phyloP scores from a whole-genome alignment of 2,329 filamentous ascomycete genomes.

The Fusarium burgessii region DNA sequence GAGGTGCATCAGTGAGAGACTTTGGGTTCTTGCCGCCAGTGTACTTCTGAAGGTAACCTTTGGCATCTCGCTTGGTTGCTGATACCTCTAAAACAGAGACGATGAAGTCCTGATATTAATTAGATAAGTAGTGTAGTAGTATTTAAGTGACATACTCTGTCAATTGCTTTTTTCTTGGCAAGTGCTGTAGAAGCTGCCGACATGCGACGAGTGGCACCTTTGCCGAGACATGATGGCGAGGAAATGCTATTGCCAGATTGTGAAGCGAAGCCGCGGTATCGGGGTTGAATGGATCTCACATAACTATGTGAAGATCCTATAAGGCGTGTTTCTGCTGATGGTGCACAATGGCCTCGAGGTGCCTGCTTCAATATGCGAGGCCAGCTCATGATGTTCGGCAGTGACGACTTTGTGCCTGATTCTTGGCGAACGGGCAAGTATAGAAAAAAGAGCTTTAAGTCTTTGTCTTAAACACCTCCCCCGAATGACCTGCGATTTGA shows the following conservation, averaged over 20 bases:
- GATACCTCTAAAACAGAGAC: constrained; percentile 88
- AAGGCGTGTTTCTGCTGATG: constrained; percentile 15
- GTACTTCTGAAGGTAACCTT: constrained; percentile 91
- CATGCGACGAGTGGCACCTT: constrained; percentile 43
- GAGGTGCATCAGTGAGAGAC: constrained; percentile 42
- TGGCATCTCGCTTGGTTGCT: constrained; percentile 92
- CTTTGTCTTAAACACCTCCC: constrained; percentile 23
- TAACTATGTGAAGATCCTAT: background rate
- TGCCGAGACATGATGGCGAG: constrained; percentile 24
- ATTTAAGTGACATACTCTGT: constrained; percentile 45
- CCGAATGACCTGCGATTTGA: constrained; percentile 36
- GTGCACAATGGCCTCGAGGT: constrained; percentile 41
- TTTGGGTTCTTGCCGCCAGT: constrained; percentile 52
- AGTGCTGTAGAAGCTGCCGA: constrained; percentile 48
- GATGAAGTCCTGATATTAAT: constrained; percentile 76
- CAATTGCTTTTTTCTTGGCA: constrained; percentile 49
- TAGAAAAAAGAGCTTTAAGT: constrained; percentile 20
- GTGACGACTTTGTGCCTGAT: constrained; percentile 22
- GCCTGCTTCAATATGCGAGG: constrained; percentile 56
- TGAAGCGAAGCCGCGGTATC: constrained; percentile 28
- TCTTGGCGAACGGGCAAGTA: constrained; percentile 1
- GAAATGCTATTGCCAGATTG: constrained; percentile 19
- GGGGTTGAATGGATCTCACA: constrained; percentile 17
- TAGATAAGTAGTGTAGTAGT: constrained; percentile 4
- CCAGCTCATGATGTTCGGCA: constrained; percentile 54